Percentiles rank a stretch among this genome's conserved stretches.
These are phyloP conservation scores for Populus pruinosa DNA, from an alignment of 345 rosid species.

Conservation along the genomic window DNA sequence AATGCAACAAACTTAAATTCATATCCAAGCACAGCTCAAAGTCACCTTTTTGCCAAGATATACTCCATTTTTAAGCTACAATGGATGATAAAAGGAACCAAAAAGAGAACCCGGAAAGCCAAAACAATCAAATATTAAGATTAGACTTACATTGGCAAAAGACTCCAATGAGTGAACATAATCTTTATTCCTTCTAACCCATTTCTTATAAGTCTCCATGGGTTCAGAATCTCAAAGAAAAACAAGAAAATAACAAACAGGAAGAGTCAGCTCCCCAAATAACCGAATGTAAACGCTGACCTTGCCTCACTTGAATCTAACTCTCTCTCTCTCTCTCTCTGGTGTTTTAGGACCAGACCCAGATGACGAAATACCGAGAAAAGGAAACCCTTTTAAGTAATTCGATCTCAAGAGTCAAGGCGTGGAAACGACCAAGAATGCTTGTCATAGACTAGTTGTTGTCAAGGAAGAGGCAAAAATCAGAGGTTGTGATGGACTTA, in stretches of 20 bases:
- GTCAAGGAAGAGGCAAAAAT: not conserved
- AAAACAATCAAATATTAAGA: not conserved
- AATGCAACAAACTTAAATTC: not conserved
- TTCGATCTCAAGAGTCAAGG: not conserved
- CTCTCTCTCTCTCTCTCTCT: not conserved
- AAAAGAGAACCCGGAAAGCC: not conserved
- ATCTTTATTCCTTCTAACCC: conserved; percentile 87
- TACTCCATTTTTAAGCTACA: not conserved
- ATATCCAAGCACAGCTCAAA: not conserved
- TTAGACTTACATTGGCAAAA: conserved; percentile 75
- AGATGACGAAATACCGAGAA: not conserved
- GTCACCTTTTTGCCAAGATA: not conserved
- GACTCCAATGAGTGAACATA: conserved; percentile 87
- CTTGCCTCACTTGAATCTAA: not conserved
- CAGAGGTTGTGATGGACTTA: not conserved
- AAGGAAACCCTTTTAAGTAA: not conserved
- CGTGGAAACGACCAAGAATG: not conserved
- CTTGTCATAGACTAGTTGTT: not conserved
- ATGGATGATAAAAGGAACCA: not conserved
- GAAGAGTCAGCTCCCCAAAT: conserved; percentile 7
- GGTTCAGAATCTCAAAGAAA: conserved; percentile 18
- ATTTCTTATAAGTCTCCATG: conserved; percentile 87
- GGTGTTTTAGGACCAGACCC: conserved; percentile 13
- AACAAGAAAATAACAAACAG: not conserved
- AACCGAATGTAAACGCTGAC: conserved; percentile 1